phyloP scores from a whole-genome alignment of 2,329 filamentous ascomycete genomes.

The Arthroderma uncinatum region DNA sequence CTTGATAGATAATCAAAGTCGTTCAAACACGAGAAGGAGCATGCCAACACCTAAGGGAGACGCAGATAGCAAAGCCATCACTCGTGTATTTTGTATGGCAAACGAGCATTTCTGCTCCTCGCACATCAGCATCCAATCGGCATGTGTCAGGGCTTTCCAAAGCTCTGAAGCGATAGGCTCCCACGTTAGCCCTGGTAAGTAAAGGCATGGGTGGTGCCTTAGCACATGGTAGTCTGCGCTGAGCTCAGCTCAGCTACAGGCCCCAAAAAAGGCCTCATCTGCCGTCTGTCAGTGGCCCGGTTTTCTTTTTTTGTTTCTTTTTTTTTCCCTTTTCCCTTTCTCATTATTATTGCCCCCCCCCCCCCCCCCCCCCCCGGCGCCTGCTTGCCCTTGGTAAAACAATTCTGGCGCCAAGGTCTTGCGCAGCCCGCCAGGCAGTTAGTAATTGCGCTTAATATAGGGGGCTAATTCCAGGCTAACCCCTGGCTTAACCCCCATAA shows the following conservation, averaged over 20 bases:
- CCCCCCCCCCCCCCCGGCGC: not conserved
- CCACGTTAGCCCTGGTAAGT: not conserved
- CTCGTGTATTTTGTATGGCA: not conserved
- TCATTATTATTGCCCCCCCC: no score
- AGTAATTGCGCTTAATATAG: slow-evolving; percentile 3
- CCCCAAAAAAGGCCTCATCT: not conserved
- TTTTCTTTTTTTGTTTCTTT: not conserved
- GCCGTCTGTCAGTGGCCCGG: not conserved
- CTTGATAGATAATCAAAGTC: not conserved
- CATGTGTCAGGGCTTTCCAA: not conserved
- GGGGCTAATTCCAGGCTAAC: slow-evolving; percentile 3
- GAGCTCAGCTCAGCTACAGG: not conserved
- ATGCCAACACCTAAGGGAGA: not conserved
- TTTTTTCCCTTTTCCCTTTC: not conserved
- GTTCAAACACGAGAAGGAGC: not conserved
- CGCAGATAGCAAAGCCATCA: not conserved
- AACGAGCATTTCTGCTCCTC: not conserved
- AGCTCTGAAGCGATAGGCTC: not conserved
- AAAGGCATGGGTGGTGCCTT: not conserved
- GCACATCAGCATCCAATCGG: not conserved
- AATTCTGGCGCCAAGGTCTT: not conserved
- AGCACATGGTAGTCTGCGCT: not conserved
- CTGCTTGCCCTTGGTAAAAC: not conserved
- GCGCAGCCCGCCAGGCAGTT: not conserved
- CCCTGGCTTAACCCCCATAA: slow-evolving; percentile 4